phyloP scores from a whole-genome alignment of 495 filamentous ascomycete genomes.

The Penicillium canescens region DNA sequence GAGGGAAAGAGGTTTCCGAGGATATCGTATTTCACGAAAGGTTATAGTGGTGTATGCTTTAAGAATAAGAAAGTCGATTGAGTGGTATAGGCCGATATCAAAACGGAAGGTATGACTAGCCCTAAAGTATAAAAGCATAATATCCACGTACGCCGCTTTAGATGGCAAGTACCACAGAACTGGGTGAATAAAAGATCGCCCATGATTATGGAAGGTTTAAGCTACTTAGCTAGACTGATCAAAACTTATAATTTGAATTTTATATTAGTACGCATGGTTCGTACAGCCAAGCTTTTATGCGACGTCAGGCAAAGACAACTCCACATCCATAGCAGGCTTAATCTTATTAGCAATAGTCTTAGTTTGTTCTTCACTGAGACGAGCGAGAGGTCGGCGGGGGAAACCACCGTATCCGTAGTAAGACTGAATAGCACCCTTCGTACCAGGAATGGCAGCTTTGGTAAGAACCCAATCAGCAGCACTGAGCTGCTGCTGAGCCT shows the following conservation, averaged over 20 bases:
- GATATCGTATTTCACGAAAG: too few species aligned
- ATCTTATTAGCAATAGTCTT: constrained; percentile 62
- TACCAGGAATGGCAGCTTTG: constrained; percentile 82
- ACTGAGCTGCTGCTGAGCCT: constrained; percentile 68
- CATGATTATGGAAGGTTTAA: too few species aligned
- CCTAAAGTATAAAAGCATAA: too few species aligned
- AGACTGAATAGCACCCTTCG: constrained; percentile 78
- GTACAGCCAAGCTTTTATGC: constrained; percentile 17
- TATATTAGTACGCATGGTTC: neutral
- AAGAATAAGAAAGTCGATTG: too few species aligned
- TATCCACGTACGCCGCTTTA: too few species aligned
- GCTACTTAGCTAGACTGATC: too few species aligned
- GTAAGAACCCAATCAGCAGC: constrained; percentile 85
- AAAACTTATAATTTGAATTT: neutral
- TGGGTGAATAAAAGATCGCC: too few species aligned
- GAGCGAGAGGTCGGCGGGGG: constrained; percentile 71
- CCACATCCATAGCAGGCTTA: constrained; percentile 69
- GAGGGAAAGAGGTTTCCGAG: too few species aligned
- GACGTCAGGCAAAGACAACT: constrained; percentile 47
- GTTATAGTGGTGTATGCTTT: too few species aligned
- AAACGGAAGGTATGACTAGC: too few species aligned
- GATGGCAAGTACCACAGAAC: too few species aligned
- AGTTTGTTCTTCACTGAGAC: constrained; percentile 54
- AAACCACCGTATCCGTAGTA: constrained; percentile 86
- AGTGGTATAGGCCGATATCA: too few species aligned